phyloP scores from a whole-genome alignment of 2,329 filamentous ascomycete genomes.

The Trichothecium sympodiale region DNA sequence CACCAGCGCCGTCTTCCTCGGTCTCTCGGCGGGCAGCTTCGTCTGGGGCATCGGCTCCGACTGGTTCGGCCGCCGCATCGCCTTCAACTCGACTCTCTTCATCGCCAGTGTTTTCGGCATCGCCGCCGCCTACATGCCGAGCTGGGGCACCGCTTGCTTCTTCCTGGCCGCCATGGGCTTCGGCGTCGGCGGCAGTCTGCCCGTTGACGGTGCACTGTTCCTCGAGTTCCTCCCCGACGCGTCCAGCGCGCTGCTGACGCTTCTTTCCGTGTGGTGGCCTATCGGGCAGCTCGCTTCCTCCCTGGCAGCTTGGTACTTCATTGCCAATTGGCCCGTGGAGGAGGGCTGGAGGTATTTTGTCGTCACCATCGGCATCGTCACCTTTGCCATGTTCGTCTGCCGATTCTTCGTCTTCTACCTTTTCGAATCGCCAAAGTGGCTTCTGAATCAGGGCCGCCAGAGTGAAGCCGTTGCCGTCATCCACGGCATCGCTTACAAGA shows the following conservation, averaged over 20 bases:
- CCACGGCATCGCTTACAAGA: conserved; percentile 65
- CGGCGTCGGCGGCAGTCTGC: conserved; percentile 65
- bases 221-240: conserved; percentile 72
- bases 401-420: conserved; percentile 75
- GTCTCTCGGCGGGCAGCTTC: conserved; percentile 66
- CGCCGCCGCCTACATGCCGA: conserved; percentile 54
- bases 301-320: conserved; percentile 64
- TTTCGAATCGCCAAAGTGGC: conserved; percentile 76
- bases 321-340: conserved; percentile 55
- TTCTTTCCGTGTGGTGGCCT: conserved; percentile 83
- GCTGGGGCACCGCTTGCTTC: conserved; percentile 53
- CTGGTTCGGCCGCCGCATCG: conserved; percentile 64
- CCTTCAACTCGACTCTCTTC: conserved; percentile 72
- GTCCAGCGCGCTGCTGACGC: conserved; percentile 61
- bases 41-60: conserved; percentile 76
- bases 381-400: conserved; percentile 64
- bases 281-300: conserved; percentile 67
- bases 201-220: conserved; percentile 71
- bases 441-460: conserved; percentile 67
- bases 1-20: conserved; percentile 64
- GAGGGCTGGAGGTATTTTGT: conserved; percentile 71
- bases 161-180: conserved; percentile 52
- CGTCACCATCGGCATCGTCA: conserved; percentile 58
- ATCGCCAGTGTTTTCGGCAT: conserved; percentile 67
- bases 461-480: conserved; percentile 70